These are phyloP conservation scores for Calonectria fujianensis DNA, from an alignment of 2,329 filamentous ascomycete genomes.

Conservation along the genomic window DNA sequence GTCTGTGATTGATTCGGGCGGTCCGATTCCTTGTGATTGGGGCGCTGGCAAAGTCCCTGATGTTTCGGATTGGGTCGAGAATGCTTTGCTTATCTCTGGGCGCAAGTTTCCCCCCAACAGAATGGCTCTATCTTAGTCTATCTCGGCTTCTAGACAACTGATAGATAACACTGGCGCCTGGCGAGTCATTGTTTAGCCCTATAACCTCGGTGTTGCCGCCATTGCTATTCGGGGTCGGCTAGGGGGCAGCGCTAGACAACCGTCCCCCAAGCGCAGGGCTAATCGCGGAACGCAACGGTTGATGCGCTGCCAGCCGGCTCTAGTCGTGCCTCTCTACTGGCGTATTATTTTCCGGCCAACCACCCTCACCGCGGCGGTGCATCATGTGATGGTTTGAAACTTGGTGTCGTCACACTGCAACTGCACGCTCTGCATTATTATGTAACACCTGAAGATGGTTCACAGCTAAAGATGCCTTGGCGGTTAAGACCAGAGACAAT, in stretches of 20 bases:
- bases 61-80: neutral
- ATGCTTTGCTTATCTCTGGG: constrained; percentile 11
- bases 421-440: constrained; percentile 12
- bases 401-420: constrained; percentile 8
- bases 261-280: neutral
- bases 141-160: neutral
- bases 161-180: constrained; percentile 13
- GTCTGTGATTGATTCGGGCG: neutral
- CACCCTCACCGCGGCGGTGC: neutral
- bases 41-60: neutral
- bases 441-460: neutral
- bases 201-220: constrained; percentile 1
- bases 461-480: neutral
- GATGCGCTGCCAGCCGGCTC: constrained; percentile 2
- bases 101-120: neutral
- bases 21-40: neutral
- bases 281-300: constrained; percentile 25
- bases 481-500: neutral
- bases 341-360: constrained; percentile 9
- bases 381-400: constrained; percentile 8
- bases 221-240: constrained; percentile 4
- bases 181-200: neutral
- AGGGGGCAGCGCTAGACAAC: neutral
- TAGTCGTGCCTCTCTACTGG: constrained; percentile 1
- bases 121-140: neutral